Conservation (phyloP, 1,284 basidiomycete genomes). For the Sanghuangporus sanghuang region DNA sequence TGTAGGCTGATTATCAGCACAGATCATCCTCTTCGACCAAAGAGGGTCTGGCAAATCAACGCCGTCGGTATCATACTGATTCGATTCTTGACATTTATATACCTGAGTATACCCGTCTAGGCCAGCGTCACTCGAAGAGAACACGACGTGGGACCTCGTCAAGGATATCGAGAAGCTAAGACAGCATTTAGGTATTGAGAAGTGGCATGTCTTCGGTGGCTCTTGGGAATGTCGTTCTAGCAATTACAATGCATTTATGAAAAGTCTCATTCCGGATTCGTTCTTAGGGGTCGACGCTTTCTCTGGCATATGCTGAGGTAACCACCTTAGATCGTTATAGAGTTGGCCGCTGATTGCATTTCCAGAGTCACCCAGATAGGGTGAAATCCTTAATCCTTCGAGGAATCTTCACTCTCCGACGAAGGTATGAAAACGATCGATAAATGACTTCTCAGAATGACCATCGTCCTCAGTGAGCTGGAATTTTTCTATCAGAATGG, state of each 20-base stretch:
- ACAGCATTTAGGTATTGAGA: conserved; percentile 67
- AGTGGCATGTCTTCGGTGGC: conserved; percentile 91
- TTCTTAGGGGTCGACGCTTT: conserved; percentile 81
- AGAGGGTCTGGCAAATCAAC: conserved; percentile 83
- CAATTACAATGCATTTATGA: neutral
- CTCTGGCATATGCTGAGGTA: conserved; percentile 84
- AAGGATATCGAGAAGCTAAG: conserved; percentile 84
- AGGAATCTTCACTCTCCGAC: conserved; percentile 73
- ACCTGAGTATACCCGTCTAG: conserved; percentile 31
- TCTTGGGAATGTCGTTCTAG: conserved; percentile 59
- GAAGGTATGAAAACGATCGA: conserved; percentile 41
- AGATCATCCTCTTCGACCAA: conserved; percentile 83
- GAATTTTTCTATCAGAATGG: conserved; percentile 92
- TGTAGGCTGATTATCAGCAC: neutral
- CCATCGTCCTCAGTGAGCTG: conserved; percentile 55
- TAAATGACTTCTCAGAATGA: neutral
- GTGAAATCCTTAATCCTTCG: conserved; percentile 75
- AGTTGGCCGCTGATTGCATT: neutral
- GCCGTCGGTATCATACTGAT: conserved; percentile 46
- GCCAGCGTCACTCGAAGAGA: conserved; percentile 73
- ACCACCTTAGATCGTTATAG: neutral
- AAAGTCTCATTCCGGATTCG: neutral
- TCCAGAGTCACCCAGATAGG: conserved; percentile 71
- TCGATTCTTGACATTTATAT: neutral
- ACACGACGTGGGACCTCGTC: conserved; percentile 94